Evolutionary conservation across 257 asterid species (phyloP), one percentile per base, ranked within the genome.

Genomic region (Schizonepeta tenuifolia): DNA sequence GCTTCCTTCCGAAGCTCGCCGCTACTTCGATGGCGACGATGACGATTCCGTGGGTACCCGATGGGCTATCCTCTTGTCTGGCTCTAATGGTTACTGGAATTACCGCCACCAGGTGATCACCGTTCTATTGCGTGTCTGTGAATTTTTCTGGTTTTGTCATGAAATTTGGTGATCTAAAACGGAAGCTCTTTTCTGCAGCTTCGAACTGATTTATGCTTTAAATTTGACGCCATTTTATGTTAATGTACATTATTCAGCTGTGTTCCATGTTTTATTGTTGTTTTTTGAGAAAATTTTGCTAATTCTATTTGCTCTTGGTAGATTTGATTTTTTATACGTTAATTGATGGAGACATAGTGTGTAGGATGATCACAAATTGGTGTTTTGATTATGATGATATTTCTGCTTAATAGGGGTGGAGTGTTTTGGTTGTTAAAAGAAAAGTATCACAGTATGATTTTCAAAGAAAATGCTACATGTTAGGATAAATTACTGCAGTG

Each of bases 41-140:
- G 86, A 72, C 26, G 96, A 84, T 63, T 68, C 88, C 49, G 87
- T 84, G 0, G 99, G 99, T 7, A 94, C 96, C 26, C 79, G 92
- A 78, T 94, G 99, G 99, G 99, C 98, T 17, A 86, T 94, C 38
- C 86, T 94, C 33, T 60, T 94, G 63, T 98, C 99, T 71, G 99
- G 98, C 15, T 94, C 99, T 10, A 83, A 74, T 63, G 98, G 99
- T 49, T 94, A 89, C 81, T 87, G 97, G 95, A 91, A 94, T 81
- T 94, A 91, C 69, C 87, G 99, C 5, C 99, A 94, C 60, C 99
- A 94, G 99, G 99, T 94, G 40, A 84, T 75, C 47, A 17, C 22
- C 6, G 1, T 61, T 6, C 21, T 21, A 22, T 54, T 60, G 20
- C 18, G 53, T 58, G 10, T 22, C 20, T 66, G 9, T 43, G 8